Percentiles rank a stretch among this genome's conserved stretches.
Evolutionary conservation across 2,329 filamentous ascomycete genomes (phyloP).

Genomic region (Onygena corvina): DNA sequence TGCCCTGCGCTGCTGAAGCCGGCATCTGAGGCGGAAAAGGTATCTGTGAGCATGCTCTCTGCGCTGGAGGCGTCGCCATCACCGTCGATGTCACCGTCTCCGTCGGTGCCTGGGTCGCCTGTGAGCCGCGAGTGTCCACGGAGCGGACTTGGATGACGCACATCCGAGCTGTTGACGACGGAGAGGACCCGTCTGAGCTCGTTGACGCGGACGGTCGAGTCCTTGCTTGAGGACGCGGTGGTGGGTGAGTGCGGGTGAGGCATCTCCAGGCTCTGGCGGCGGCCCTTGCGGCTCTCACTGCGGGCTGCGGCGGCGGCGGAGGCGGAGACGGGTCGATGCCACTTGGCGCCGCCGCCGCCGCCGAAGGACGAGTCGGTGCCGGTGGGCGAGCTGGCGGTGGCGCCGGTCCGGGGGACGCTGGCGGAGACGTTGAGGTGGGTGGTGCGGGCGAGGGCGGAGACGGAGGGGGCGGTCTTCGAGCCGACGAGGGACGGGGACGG

Average conservation of each 20-base stretch:
- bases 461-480: conserved; percentile 51
- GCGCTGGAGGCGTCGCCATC: conserved; percentile 31
- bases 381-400: conserved; percentile 23
- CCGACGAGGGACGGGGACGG: conserved; percentile 65
- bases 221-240: conserved; percentile 29
- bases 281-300: conserved; percentile 20
- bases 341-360: conserved; percentile 15
- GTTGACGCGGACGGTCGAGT: conserved; percentile 38
- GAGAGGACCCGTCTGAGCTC: conserved; percentile 39
- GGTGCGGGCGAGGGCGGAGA: conserved; percentile 19
- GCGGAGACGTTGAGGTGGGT: conserved; percentile 22
- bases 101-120: conserved; percentile 24
- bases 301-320: conserved; percentile 12
- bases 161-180: conserved; percentile 24
- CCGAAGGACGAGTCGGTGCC: conserved; percentile 14
- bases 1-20: conserved; percentile 16
- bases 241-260: conserved; percentile 24
- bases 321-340: conserved; percentile 16
- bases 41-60: conserved; percentile 36
- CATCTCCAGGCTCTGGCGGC: conserved; percentile 29
- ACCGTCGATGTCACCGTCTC: no score
- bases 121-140: conserved; percentile 26
- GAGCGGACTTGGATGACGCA: conserved; percentile 33
- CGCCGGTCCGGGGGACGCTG: conserved; percentile 14
- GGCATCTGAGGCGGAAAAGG: conserved; percentile 27